Evolutionary conservation across 208 protist species (phyloP).

Genomic region (Strigomonas oncopelti): DNA sequence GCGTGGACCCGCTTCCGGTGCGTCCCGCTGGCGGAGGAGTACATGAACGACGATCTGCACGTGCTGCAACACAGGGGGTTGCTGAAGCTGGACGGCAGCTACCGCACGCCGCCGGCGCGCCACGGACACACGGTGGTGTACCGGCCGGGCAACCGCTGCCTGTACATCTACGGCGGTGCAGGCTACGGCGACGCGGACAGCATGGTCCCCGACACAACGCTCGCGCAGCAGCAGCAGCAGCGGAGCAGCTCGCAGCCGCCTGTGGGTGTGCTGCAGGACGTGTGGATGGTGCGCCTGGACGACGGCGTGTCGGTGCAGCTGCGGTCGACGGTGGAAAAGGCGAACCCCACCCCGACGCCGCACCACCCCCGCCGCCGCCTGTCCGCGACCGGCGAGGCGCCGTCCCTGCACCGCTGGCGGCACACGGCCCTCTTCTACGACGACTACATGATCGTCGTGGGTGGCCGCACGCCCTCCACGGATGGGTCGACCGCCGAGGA

Average conservation of each 20-base stretch:
- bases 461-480: constrained; percentile 31
- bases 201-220: background rate
- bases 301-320: constrained; percentile 16
- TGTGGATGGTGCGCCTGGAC: constrained; percentile 31
- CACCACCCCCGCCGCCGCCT: background rate
- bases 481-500: constrained; percentile 12
- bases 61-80: constrained; percentile 12
- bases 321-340: background rate
- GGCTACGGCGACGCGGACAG: constrained; percentile 10
- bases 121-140: constrained; percentile 63
- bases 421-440: constrained; percentile 54
- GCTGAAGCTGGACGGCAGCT: background rate
- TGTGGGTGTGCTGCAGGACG: constrained; percentile 21
- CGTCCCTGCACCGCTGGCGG: constrained; percentile 37
- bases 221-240: background rate
- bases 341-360: background rate
- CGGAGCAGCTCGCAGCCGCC: background rate
- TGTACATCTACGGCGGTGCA: constrained; percentile 73
- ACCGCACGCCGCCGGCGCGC: constrained; percentile 17
- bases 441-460: constrained; percentile 55
- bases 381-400: constrained; percentile 9
- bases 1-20: constrained; percentile 28
- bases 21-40: constrained; percentile 6
- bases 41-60: constrained; percentile 8
- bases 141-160: constrained; percentile 23